A percentile compares a stretch with the other conserved stretches of the same genome.
Evolutionary conservation across 441 rosid species (phyloP).

Genomic region (Adansonia madagascariensis): DNA sequence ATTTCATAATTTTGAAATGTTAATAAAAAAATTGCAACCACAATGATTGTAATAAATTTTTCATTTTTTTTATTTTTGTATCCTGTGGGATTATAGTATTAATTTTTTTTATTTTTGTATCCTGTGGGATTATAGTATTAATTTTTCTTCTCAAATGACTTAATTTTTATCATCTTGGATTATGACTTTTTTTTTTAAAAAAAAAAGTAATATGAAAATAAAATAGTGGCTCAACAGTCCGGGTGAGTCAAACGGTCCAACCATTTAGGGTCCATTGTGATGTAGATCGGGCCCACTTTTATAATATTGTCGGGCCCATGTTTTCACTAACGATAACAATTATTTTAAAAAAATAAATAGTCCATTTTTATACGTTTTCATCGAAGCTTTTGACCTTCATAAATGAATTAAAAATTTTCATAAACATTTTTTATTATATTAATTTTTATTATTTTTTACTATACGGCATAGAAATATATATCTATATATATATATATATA

Average conservation of each 20-base stretch:
- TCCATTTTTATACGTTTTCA: too few relatives aligned
- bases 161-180: background rate
- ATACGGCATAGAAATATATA: too few relatives aligned
- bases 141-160: too few relatives aligned
- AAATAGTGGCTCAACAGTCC: background rate
- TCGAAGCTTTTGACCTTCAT: too few relatives aligned
- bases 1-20: background rate
- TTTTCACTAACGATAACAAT: background rate
- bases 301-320: background rate
- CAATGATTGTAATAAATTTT: background rate
- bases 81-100: background rate
- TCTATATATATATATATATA: too few relatives aligned
- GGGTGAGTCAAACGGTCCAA: background rate
- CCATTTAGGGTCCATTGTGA: conserved; percentile 4
- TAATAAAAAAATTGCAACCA: background rate
- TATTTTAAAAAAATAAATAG: background rate
- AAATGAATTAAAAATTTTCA: too few relatives aligned
- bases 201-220: background rate
- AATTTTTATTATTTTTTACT: background rate
- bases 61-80: background rate
- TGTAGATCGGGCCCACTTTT: background rate
- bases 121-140: background rate
- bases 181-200: background rate
- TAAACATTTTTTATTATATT: background rate
- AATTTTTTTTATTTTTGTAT: background rate